Base-by-base conservation (phyloP, 2,329 filamentous ascomycete genomes). In the Pseudocercospora fijiensis region DNA sequence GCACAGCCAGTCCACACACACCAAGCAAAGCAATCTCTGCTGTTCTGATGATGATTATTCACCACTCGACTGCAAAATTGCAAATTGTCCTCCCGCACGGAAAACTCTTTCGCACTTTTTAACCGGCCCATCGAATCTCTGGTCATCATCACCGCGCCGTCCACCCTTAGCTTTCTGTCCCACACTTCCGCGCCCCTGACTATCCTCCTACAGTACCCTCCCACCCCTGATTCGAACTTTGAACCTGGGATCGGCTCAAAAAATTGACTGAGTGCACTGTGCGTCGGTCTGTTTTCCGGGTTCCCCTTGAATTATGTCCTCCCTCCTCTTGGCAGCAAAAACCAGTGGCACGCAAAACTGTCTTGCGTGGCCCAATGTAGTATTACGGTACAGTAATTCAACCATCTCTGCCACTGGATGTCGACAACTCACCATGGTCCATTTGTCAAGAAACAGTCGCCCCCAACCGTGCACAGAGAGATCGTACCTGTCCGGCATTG, bases 341-440 rank as follows among this genome's bases (percentile, higher is more conserved):
- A 57, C 30, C 55, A 41, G 30, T 57, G 55, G 37, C 5, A 47
- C 57, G 27, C 20, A n/a, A 30, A 47, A 47, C 57, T 47, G 56
- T 9, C 33, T 28, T 58, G 56, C 56, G 56, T 58, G 56, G 56
- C 56, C 52, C n/a, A n/a, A n/a, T n/a, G n/a, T n/a, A n/a, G n/a
- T n/a, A n/a, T n/a, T n/a, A n/a, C n/a, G n/a, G n/a, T n/a, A n/a
- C n/a, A n/a, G n/a, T n/a, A n/a, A n/a, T 24, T n/a, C 24, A 27
- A 26, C 49, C 8, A 53, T 4, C 6, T 28, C 13, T 26, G 9
- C 20, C 22, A 53, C 49, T 27, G 43, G 18, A 1, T 24, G n/a
- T 49, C 22, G 20, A 49, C 45, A 30, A n/a, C 3, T 22, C 51
- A 27, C 13, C 3, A 47, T n/a, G n/a, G n/a, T 47, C 11, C 7